Evolutionary conservation across 805 yeast genomes (phyloP), one percentile per base, ranked within the genome.

Genomic region (Saturnispora zaruensis): DNA sequence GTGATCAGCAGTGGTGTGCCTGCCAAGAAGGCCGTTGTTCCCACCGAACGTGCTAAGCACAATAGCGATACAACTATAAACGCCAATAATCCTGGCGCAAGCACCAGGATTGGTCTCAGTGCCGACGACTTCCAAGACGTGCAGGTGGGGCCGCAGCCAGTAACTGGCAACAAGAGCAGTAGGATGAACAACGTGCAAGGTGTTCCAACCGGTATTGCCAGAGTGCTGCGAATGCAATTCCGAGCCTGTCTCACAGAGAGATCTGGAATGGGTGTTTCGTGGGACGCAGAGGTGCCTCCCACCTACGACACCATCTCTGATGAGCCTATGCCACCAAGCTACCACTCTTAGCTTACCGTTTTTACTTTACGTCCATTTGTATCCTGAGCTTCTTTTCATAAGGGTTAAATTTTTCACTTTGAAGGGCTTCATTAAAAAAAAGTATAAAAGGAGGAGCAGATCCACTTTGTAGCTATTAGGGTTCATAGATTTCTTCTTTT

Each of bases 221-320:
- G 99, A 45, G 95, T 93, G 2, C 71, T 93, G 53, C 71, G 98
- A 55, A 93, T 93, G 97, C 96, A 90, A 65, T 91, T 93, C 68
- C 83, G 84, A 56, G 59, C 91, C n/a, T 71, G 73, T 3, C 67
- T 93, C 21, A 85, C 96, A 2, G 98, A 90, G 63, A 74, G 98
- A 52, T 84, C 96, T 0, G 99, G 99, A 0, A 73, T 93, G 40
- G 99, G 99, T 4, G 87, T 93, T 28, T 85, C 97, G 0, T 93
- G 99, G 98, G 97, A 91, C 66, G 97, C 91, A 62, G 99, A 93
- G 66, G 98, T 95, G 16, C 99, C 99, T 2, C 99, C 99, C 1
- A 85, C 89, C 20, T 93, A 93, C 60, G 87, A 80, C 48, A 91
- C 88, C 56, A 89, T 93, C 20, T 73, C 80, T 26, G 45, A 47